A percentile compares a stretch with the other conserved stretches of the same genome.
phyloP scores from a whole-genome alignment of 495 filamentous ascomycete genomes.

The Immersiella caudata region DNA sequence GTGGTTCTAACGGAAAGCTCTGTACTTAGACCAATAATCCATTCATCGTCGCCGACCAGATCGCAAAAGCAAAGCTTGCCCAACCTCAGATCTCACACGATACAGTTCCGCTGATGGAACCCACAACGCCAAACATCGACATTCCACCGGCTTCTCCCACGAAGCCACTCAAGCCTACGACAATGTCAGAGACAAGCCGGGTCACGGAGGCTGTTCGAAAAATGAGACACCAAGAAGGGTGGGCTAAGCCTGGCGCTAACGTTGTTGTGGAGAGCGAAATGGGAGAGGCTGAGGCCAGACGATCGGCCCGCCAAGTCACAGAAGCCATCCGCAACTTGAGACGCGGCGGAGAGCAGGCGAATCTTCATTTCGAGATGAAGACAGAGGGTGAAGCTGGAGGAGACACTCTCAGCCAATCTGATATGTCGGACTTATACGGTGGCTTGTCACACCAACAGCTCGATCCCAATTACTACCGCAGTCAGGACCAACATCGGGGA shows the following conservation, averaged over 20 bases:
- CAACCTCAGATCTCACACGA: conserved; percentile 15
- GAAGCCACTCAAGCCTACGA: not conserved
- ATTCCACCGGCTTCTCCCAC: not conserved
- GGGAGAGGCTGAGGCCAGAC: not conserved
- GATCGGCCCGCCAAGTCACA: not conserved
- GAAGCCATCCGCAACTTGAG: not conserved
- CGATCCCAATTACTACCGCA: not conserved
- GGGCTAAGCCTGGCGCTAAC: not conserved
- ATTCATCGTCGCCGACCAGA: conserved; percentile 35
- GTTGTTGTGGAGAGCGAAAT: not conserved
- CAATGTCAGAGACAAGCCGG: not conserved
- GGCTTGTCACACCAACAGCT: not conserved
- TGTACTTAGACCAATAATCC: conserved; percentile 30
- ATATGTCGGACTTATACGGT: not conserved
- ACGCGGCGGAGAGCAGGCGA: not conserved
- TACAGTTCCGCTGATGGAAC: not conserved
- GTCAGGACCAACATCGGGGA: not conserved
- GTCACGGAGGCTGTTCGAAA: not conserved
- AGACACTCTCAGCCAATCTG: not conserved
- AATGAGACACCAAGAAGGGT: not conserved
- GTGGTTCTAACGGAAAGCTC: not conserved
- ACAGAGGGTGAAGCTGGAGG: not conserved
- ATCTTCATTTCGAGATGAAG: not conserved
- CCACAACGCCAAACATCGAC: not conserved
- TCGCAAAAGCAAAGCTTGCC: conserved; percentile 20